These are phyloP conservation scores for Oryza punctata DNA, from an alignment of 176 grass and related monocot genomes.

Conservation along the genomic window DNA sequence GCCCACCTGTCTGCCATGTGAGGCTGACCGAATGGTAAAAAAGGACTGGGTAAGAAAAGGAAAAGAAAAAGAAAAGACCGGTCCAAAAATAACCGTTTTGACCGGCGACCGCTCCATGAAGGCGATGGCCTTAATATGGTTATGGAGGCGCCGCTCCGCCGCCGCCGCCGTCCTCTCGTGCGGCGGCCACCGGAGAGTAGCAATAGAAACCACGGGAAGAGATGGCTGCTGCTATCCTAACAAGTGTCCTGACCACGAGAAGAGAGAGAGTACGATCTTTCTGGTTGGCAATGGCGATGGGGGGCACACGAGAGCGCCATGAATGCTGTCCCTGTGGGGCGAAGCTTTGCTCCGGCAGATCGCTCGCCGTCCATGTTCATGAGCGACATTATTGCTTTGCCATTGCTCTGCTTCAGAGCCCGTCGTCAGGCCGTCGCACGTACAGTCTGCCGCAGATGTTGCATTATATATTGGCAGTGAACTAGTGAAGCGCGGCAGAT, in stretches of 20 bases:
- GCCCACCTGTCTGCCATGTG: constrained; percentile 35
- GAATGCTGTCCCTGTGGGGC: neutral
- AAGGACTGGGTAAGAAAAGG: neutral
- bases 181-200: neutral
- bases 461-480: neutral
- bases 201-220: neutral
- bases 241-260: too few relatives aligned
- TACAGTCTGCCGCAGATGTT: neutral
- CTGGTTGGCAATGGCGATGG: neutral
- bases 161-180: neutral
- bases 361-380: neutral
- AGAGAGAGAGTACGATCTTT: neutral
- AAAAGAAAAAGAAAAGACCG: neutral
- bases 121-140: neutral
- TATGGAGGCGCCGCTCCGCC: too few relatives aligned
- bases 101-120: neutral
- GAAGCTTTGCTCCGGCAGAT: too few relatives aligned
- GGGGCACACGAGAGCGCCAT: neutral
- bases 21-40: neutral
- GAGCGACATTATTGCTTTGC: neutral
- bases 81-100: neutral
- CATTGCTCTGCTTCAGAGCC: neutral
- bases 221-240: neutral
- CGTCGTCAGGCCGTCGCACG: neutral
- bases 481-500: neutral